Evolutionary conservation across 371 early-diverging fungal species (phyloP), one percentile per base, ranked within the genome.

Genomic region (Mucor circinelloides): DNA sequence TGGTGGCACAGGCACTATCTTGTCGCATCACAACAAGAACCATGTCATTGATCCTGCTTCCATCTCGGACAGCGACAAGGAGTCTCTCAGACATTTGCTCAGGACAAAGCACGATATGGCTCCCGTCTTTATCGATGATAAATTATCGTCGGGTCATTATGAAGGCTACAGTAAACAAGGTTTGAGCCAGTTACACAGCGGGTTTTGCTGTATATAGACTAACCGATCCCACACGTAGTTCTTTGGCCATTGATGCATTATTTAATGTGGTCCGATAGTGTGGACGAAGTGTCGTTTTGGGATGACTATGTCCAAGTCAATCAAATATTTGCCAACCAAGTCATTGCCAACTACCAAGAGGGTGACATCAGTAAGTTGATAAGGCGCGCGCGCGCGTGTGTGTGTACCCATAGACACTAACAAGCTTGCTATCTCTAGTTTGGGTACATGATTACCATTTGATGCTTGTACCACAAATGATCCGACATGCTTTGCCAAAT

Each of bases 371-470:
- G 95, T 89, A 88, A 81, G 80, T 59, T 97, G 97, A 1, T 7
- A 10, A 12, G 9, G n/a, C 7, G 21, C 1, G 10, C 36, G 36
- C 5, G 42, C 42, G 17, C 12, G 21, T 9, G 7, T 25, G 50
- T 50, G 50, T 23, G 8, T 50, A 25, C 81, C 98, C n/a, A 32
- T 17, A 3, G 32, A n/a, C 1, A 19, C 42, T 42, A 17, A 98
- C 74, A 97, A 63, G 95, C 95, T 23, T 91, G 95, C 76, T 98
- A 97, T n/a, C n/a, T n/a, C n/a, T 79, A 89, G 91, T 99, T 59
- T 99, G 99, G 99, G 93, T 99, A 9, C 99, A 99, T 64, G 99
- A 99, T 78, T 99, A 99, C 81, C 99, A 99, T 77, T 78, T 99
- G 61, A 95, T 99, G 95, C 86, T 99, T 48, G 87, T 99, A 34